phyloP scores from a whole-genome alignment of 108 stramenopile genomes.

The Cyclotella choctawhatcheeana region DNA sequence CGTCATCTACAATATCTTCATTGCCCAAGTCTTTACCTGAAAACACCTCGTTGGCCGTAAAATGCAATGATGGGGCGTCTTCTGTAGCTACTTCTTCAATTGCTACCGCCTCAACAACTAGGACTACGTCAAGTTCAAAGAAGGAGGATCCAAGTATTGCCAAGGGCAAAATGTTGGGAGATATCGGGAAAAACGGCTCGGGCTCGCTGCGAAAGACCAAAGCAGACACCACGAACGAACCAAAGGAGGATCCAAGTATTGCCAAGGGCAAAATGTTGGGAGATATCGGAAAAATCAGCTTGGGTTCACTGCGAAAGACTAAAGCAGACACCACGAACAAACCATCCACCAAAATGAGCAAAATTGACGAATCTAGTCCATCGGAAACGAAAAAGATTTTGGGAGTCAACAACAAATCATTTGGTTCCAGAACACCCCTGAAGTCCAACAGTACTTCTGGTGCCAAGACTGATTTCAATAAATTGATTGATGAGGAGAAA shows the following conservation, averaged over 20 bases:
- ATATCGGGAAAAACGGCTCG: slow-evolving; percentile 15
- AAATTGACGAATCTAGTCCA: neutral
- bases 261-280: slow-evolving; percentile 32
- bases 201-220: slow-evolving; percentile 17
- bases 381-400: slow-evolving; percentile 1
- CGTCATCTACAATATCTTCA: neutral
- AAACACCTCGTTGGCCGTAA: neutral
- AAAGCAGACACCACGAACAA: neutral
- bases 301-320: slow-evolving; percentile 13
- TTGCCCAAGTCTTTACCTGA: neutral
- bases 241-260: neutral
- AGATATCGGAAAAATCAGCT: slow-evolving; percentile 18
- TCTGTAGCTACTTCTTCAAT: slow-evolving; percentile 10
- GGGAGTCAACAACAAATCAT: slow-evolving; percentile 1
- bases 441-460: slow-evolving; percentile 14
- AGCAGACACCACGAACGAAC: neutral
- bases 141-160: slow-evolving; percentile 20
- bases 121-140: slow-evolving; percentile 5
- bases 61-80: neutral
- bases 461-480: neutral
- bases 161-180: slow-evolving; percentile 29
- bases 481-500: slow-evolving; percentile 6
- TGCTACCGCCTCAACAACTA: slow-evolving; percentile 10
- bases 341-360: neutral
- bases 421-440: slow-evolving; percentile 14